Percentiles rank a stretch among this genome's conserved stretches.
Evolutionary conservation across 352 stramenopile species (phyloP).

Genomic region (Sclerospora graminicola): DNA sequence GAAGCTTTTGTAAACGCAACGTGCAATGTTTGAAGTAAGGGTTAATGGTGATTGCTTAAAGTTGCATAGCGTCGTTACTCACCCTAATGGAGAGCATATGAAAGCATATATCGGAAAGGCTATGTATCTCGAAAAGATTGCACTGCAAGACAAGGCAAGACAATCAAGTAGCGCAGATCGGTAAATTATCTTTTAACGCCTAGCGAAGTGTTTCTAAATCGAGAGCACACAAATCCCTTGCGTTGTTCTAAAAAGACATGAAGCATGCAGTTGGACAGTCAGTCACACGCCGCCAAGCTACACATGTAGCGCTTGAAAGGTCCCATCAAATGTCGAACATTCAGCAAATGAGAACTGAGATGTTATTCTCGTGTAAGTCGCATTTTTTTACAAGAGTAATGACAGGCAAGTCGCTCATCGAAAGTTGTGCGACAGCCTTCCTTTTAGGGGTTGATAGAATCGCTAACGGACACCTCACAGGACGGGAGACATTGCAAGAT

Average conservation of each 20-base stretch:
- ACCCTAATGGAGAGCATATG: not conserved
- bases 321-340: not conserved
- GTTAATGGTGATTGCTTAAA: not conserved
- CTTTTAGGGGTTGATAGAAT: too few relatives aligned
- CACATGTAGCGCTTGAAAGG: not conserved
- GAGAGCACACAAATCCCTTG: not conserved
- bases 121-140: not conserved
- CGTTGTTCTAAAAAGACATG: not conserved
- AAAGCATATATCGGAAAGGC: not conserved
- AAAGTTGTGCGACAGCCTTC: too few relatives aligned
- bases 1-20: slow-evolving; percentile 9
- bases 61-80: slow-evolving; percentile 1
- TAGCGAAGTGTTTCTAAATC: not conserved
- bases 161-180: not conserved
- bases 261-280: too few relatives aligned
- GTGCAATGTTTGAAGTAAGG: slow-evolving; percentile 4
- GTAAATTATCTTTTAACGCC: not conserved
- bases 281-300: too few relatives aligned
- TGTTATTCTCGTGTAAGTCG: slow-evolving; percentile 1
- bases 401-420: not conserved
- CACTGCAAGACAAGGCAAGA: not conserved
- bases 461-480: too few relatives aligned
- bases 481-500: too few relatives aligned
- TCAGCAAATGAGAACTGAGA: slow-evolving; percentile 5
- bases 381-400: not conserved